Percentiles rank a stretch among this genome's conserved stretches.
Evolutionary conservation across 768 basidiomycete genomes (phyloP).

Genomic region (Vararia minispora): DNA sequence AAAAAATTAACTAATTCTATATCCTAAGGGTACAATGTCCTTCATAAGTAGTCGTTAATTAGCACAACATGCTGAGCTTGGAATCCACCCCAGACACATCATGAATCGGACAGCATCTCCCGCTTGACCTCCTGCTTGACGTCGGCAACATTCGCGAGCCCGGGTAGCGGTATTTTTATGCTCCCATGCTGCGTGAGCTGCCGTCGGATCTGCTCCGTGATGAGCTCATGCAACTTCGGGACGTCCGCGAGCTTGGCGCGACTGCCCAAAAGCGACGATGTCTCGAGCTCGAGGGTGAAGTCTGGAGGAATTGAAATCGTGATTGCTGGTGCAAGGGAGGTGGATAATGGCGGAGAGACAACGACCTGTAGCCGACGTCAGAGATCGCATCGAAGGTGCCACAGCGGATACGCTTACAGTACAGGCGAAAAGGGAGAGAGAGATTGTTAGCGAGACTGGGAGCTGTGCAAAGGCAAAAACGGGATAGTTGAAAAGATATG

Average conservation of each 20-base stretch:
- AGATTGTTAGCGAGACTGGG: constrained; percentile 72
- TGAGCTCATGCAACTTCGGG: constrained; percentile 92
- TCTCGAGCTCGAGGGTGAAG: constrained; percentile 78
- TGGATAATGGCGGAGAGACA: constrained; percentile 47
- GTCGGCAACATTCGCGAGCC: constrained; percentile 30
- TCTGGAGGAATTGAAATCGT: constrained; percentile 72
- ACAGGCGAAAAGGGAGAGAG: constrained; percentile 63
- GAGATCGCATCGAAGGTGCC: not conserved
- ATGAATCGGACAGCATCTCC: constrained; percentile 13
- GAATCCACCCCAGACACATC: not conserved
- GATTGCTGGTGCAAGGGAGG: constrained; percentile 45
- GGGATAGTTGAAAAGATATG: constrained; percentile 77
- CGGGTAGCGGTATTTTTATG: constrained; percentile 62
- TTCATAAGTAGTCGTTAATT: not conserved
- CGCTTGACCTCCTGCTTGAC: constrained; percentile 19
- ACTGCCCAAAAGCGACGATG: constrained; percentile 88
- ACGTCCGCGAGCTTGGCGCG: constrained; percentile 97
- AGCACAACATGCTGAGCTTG: not conserved
- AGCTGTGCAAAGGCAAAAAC: constrained; percentile 74
- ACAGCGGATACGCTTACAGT: constrained; percentile 30
- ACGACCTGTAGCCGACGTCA: constrained; percentile 34
- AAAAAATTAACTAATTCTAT: too few species aligned
- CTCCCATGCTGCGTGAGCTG: constrained; percentile 31
- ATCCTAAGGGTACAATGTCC: too few species aligned
- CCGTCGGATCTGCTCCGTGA: constrained; percentile 53